Evolutionary conservation across 768 basidiomycete species (phyloP).

Genomic region (Exsudoporus frostii): DNA sequence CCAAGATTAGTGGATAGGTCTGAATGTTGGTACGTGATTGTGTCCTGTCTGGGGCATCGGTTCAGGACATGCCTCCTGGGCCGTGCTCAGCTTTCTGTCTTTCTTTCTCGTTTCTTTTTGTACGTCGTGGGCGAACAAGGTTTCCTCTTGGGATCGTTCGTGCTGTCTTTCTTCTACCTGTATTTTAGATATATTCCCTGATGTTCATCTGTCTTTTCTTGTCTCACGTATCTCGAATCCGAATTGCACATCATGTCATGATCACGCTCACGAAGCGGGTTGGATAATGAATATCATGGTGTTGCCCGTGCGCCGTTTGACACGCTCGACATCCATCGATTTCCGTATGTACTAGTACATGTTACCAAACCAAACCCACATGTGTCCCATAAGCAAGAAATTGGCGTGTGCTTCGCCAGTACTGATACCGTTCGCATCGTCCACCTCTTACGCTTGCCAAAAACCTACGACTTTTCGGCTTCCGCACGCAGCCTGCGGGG

Average conservation of each 20-base stretch:
- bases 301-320: too few species aligned
- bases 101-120: not conserved
- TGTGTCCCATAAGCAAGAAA: not conserved
- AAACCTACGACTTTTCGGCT: not conserved
- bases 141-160: not conserved
- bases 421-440: not conserved
- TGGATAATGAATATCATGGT: too few species aligned
- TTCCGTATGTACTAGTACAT: too few species aligned
- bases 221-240: not conserved
- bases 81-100: not conserved
- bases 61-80: not conserved
- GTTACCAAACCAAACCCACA: not conserved
- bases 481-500: not conserved
- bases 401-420: not conserved
- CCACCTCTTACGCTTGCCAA: not conserved
- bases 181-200: not conserved
- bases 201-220: not conserved
- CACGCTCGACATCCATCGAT: too few species aligned
- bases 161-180: not conserved
- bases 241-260: too few species aligned
- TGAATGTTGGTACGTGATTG: not conserved
- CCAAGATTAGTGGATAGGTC: constrained; percentile 20
- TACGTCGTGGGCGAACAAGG: not conserved
- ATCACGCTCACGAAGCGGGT: too few species aligned
- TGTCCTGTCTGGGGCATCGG: not conserved